Evolutionary conservation across 1,284 basidiomycete genomes (phyloP), one percentile per base, ranked within the genome.

Genomic region (Mycena citricolor): DNA sequence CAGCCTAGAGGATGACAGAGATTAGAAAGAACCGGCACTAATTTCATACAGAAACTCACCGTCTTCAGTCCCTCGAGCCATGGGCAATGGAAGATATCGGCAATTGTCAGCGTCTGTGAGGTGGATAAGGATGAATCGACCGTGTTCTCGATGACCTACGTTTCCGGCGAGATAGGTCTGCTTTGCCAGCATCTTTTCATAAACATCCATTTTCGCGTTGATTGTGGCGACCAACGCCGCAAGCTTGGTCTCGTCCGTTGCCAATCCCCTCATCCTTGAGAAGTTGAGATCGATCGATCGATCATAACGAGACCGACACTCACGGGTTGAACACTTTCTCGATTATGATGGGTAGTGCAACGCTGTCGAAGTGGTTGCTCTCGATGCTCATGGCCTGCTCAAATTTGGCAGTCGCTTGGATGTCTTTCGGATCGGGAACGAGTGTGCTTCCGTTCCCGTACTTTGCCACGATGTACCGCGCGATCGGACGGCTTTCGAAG

Each of bases 371-470:
- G 62, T 80, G 71, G 47, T 60, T 56, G 20, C 60, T 48, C 61
- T 84, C 81, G 54, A 77, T 62, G 19, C 69, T 72, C 21, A 68
- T 70, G 1, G 78, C 81, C 58, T 79, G 74, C 60, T 83, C 78
- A 57, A 79, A 80, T 21, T 66, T 58, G 17, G 70, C 77, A 23
- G 61, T 63, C 2, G 59, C 67, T 42, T 68, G 59, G 13, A 59
- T 22, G 8, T 66, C 69, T 29, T 56, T 70, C n/a, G n/a, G n/a
- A n/a, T n/a, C n/a, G 51, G 61, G 61, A 52, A 61, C 56, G 20
- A 63, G 63, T 16, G 44, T 34, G 1, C 57, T 40, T 5, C 67
- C 68, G 17, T 56, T 32, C 17, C 61, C 52, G 43, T 71, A 75
- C 55, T 74, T 73, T 25, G 61, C 60, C 8, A 57, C 64, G 28